Conservation (phyloP, 1,284 basidiomycete species). For the Malassezia brasiliensis region DNA sequence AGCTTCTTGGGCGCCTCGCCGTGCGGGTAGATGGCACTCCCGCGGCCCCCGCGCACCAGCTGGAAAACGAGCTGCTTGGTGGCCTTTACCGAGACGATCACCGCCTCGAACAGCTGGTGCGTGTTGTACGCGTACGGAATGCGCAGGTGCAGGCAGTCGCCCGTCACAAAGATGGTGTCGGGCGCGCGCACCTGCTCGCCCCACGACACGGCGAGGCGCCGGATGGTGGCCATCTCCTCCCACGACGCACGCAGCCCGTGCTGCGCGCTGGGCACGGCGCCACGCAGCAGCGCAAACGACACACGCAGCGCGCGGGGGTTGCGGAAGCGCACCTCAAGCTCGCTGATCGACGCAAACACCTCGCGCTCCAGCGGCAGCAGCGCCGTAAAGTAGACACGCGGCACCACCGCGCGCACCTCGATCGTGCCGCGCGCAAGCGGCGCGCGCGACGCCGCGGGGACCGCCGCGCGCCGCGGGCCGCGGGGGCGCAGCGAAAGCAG, state of each 20-base stretch:
- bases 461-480: neutral
- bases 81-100: constrained; percentile 50
- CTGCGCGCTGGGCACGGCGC: constrained; percentile 51
- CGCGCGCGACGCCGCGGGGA: neutral
- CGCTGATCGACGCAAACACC: neutral
- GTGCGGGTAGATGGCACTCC: constrained; percentile 35
- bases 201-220: constrained; percentile 50
- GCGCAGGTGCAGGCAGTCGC: constrained; percentile 62
- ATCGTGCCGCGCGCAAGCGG: neutral
- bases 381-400: constrained; percentile 25
- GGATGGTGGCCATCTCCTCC: constrained; percentile 68
- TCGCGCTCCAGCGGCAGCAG: neutral
- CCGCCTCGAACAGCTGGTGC: constrained; percentile 51
- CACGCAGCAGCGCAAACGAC: constrained; percentile 48
- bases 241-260: constrained; percentile 52
- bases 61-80: constrained; percentile 50
- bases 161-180: constrained; percentile 51
- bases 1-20: constrained; percentile 42
- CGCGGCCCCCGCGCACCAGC: constrained; percentile 44
- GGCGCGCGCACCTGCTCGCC: constrained; percentile 16
- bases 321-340: neutral
- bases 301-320: constrained; percentile 27
- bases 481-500: constrained; percentile 50
- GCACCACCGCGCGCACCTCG: neutral
- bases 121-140: constrained; percentile 72